phyloP scores from a whole-genome alignment of 352 stramenopile genomes.

The Globisporangium takayamanum region DNA sequence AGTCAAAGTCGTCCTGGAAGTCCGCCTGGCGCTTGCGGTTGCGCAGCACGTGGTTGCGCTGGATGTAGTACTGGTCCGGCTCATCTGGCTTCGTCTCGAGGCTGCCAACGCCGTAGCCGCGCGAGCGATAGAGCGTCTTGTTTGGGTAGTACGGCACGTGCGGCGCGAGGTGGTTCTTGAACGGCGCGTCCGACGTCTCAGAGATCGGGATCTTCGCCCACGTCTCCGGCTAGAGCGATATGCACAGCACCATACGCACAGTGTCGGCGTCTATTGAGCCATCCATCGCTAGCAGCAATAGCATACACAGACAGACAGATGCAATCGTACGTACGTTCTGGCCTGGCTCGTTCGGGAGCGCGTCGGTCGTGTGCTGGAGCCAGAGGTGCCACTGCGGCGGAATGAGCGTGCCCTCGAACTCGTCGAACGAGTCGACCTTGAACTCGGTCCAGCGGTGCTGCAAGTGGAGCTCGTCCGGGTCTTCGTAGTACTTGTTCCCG shows the following conservation, averaged over 20 bases:
- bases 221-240: slow-evolving; percentile 34
- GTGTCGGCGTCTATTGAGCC: neutral
- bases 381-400: slow-evolving; percentile 81
- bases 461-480: slow-evolving; percentile 64
- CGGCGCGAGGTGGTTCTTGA: slow-evolving; percentile 54
- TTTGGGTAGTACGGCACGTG: slow-evolving; percentile 68
- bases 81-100: slow-evolving; percentile 51
- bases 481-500: slow-evolving; percentile 86
- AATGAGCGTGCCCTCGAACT: slow-evolving; percentile 75
- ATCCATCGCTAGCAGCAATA: neutral
- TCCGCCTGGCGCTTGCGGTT: slow-evolving; percentile 51
- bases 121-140: slow-evolving; percentile 70
- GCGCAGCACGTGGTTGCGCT: slow-evolving; percentile 66
- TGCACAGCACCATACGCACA: neutral
- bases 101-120: slow-evolving; percentile 74
- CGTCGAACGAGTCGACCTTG: slow-evolving; percentile 68
- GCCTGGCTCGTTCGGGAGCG: slow-evolving; percentile 39
- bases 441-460: slow-evolving; percentile 85
- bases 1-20: slow-evolving; percentile 74
- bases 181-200: slow-evolving; percentile 57
- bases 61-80: slow-evolving; percentile 81
- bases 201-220: slow-evolving; percentile 63
- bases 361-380: slow-evolving; percentile 81
- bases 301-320: neutral
- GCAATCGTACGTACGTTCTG: slow-evolving; percentile 41